Evolutionary conservation across 2,329 filamentous ascomycete species (phyloP), one percentile per base, ranked within the genome.

Genomic region (Hymenotorrendiella dingleyae): DNA sequence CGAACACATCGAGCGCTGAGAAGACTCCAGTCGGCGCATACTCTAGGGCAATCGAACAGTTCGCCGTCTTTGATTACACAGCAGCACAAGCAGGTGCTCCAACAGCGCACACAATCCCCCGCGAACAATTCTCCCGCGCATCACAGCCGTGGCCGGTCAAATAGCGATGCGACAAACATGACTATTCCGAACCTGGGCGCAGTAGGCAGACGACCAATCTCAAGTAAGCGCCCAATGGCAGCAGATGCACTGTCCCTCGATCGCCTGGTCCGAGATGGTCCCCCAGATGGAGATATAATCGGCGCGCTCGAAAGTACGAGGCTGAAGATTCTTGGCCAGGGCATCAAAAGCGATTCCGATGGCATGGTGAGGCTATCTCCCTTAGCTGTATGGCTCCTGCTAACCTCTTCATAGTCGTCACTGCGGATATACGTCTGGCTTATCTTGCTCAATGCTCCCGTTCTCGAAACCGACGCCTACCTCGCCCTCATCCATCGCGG

Each of bases 371-470:
- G 70, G 20, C 37, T 29, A n/a, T n/a, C n/a, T n/a, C n/a, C n/a
- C n/a, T n/a, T n/a, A n/a, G n/a, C n/a, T n/a, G n/a, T n/a, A n/a
- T n/a, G n/a, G n/a, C n/a, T n/a, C n/a, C n/a, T n/a, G n/a, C n/a
- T n/a, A n/a, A n/a, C n/a, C n/a, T n/a, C n/a, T 37, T 19, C 19
- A 26, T 20, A 95, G 91, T 98, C 93, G 16, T 84, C 89, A 34
- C 72, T 93, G 49, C 84, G 93, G 58, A 94, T 97, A 62, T 97
- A 98, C 64, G 80, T 94, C 52, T 98, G 93, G 93, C 77, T 97
- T 29, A 86, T 95, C 54, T 78, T 98, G 10, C 83, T 98, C 55
- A 86, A 95, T 60, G 83, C 90, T 23, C 82, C 88, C 6, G 80
- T 94, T 32, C 71, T 96, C 50, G 76, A 82, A 33, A 95, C 93